Percentiles rank a stretch among this genome's conserved stretches.
These are phyloP conservation scores for Fremontodendron californicum DNA, from an alignment of 345 rosid species.

Conservation along the genomic window DNA sequence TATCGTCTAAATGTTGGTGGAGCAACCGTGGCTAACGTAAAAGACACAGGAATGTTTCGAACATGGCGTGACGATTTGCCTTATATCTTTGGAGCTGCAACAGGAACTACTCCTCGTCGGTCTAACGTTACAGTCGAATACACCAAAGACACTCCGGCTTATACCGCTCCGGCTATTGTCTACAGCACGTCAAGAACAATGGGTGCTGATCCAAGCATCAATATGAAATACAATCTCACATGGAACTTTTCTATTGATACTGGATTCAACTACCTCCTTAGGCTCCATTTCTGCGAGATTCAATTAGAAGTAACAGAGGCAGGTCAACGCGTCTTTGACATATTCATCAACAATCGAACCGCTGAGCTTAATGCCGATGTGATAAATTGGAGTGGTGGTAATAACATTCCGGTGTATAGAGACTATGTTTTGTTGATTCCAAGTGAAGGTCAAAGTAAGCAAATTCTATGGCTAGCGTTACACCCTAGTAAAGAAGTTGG, in stretches of 20 bases:
- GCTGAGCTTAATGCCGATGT: slow-evolving; percentile 19
- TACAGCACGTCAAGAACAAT: slow-evolving; percentile 31
- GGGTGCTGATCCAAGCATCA: slow-evolving; percentile 7
- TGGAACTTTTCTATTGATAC: slow-evolving; percentile 32
- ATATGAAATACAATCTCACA: slow-evolving; percentile 27
- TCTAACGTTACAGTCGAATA: neutral
- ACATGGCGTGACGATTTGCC: slow-evolving; percentile 29
- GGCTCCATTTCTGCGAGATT: slow-evolving; percentile 49
- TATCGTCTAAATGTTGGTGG: slow-evolving; percentile 41
- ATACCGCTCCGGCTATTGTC: slow-evolving; percentile 28
- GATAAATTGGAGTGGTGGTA: slow-evolving; percentile 23
- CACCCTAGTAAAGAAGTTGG: neutral
- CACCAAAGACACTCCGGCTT: slow-evolving; percentile 1
- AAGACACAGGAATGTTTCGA: slow-evolving; percentile 33
- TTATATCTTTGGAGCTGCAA: neutral
- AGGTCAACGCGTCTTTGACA: slow-evolving; percentile 18
- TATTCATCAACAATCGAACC: slow-evolving; percentile 22
- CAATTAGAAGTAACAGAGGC: neutral
- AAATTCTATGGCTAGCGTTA: slow-evolving; percentile 23
- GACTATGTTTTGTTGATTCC: slow-evolving; percentile 21
- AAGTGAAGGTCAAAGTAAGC: slow-evolving; percentile 1
- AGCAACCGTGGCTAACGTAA: neutral
- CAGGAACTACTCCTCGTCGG: neutral
- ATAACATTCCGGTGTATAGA: slow-evolving; percentile 24
- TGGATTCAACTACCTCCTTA: slow-evolving; percentile 33